Evolutionary conservation across 2,329 filamentous ascomycete genomes (phyloP), one percentile per base, ranked within the genome.

Genomic region (Endocalyx cinctus): DNA sequence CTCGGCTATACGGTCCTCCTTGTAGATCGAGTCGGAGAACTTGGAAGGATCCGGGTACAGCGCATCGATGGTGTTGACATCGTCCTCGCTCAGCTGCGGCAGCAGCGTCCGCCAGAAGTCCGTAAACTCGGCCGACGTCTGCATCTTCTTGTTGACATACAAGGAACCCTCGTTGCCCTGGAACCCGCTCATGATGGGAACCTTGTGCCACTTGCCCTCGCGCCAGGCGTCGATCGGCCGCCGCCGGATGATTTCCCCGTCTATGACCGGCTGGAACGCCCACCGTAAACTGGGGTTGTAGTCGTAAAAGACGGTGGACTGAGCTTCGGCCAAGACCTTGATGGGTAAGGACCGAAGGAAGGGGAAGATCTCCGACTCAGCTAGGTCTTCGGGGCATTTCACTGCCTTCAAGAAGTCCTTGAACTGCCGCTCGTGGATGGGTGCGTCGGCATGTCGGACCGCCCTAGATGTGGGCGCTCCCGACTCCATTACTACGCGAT

Each of bases 211-310:
- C 10, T 36, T 37, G 1, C 54, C 51, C 25, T 30, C 19, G 4
- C 37, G 39, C 42, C 48, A 52, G 1, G 48, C 46, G 16, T 51
- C 45, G 12, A 57, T 39, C 4, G 52, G 52, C 10, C 45, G 40
- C 13, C 44, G 43, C 10, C 43, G 43, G 33, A 58, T 56, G 13
- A 54, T 35, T 13, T 52, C 45, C 17, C 50, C 50, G 32, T 55
- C 52, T 28, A 77, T 70, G 5, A 74, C 71, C 0, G 73, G 74
- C 43, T 77, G 74, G 54, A 76, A 79, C 0, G 75, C 54, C 62
- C 62, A 66, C 4, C 58, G 52, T 16, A 66, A 43, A 10, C 55
- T 54, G 1, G 51, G 49, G 34, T 58, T 54, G 41, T 63, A 64
- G 18, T 44, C 41, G 20, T 50, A 38, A 27, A 56, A 66, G 2